phyloP scores from a whole-genome alignment of 192 early-diverging fungal genomes.

The Gigaspora rosea region DNA sequence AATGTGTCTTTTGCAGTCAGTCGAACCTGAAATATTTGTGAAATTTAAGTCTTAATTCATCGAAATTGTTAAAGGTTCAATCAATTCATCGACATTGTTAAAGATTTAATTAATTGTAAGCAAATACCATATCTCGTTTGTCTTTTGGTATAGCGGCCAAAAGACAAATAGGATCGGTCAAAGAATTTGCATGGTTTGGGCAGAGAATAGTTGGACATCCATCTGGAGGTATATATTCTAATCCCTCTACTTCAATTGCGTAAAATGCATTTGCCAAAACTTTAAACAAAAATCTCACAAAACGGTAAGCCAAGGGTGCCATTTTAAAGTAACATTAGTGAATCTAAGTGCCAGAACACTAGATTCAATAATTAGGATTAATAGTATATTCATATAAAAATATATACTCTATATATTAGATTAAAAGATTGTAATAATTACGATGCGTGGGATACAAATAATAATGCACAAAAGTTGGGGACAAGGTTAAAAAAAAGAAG shows the following conservation, averaged over 20 bases:
- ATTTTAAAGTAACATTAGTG: neutral
- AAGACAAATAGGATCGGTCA: conserved; percentile 43
- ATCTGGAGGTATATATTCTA: conserved; percentile 45
- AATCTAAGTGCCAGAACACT: no score
- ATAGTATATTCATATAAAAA: no score
- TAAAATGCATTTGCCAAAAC: conserved; percentile 45
- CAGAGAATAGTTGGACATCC: conserved; percentile 43
- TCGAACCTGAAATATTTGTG: conserved; percentile 23
- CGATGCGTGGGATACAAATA: no score
- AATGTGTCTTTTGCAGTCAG: conserved; percentile 48
- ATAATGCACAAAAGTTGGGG: no score
- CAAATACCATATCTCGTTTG: conserved; percentile 34
- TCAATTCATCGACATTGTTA: neutral
- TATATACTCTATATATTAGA: no score
- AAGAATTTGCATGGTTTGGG: conserved; percentile 43
- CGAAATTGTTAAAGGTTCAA: neutral
- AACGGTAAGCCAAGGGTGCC: conserved; percentile 38
- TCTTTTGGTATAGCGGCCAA: conserved; percentile 38
- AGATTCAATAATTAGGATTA: no score
- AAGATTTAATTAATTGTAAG: neutral
- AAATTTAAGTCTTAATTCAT: neutral
- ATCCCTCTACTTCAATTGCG: conserved; percentile 42
- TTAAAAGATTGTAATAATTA: no score
- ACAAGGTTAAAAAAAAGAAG: no score
- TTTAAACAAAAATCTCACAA: conserved; percentile 45